Base-by-base conservation (phyloP, 345 rosid species). In the Sonneratia alba region DNA sequence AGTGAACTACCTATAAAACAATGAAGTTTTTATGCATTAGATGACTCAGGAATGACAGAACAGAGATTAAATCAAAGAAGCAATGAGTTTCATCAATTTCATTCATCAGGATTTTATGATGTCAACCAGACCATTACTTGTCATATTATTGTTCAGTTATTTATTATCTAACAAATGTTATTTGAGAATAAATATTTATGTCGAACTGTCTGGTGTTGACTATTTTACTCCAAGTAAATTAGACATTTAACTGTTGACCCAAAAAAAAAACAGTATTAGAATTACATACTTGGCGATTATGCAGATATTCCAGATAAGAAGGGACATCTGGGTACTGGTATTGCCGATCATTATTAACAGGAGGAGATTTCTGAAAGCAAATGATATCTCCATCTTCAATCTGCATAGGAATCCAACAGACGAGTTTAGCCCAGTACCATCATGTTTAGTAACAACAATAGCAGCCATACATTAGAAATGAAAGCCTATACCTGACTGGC, bases 341-440 rank as follows among this genome's bases (percentile, higher is more conserved):
- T 32, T 83, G 83, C 71, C 81, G 85, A 72, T 57, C 81, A 71
- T 74, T 64, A 73, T 79, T 87, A 62, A 72, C 73, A 64, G 83
- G 76, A 75, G 72, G 22, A 67, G 82, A 69, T 73, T 89, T 89
- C 76, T 89, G 91, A 78, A 87, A 87, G 81, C 95, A 89, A 70
- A 89, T 69, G 68, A 89, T 86, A 77, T 89, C 91, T 70, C 95
- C 95, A 79, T 87, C 95, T 84, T 86, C 92, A 78, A 89, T 83
- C 95, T 89, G 83, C 67, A 81, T n/a, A 61, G 19, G 27, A 72
- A 77, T 34, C 63, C 24, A 21, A 71, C 22, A 53, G 32, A 37
- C 47, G 34, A 63, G 37, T 73, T 67, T 53, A 47, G 67, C 63
- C 63, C 63, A 57, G 27, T 10, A 5, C 13, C 66, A 62, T 27